These are phyloP conservation scores for Drechslera avenae DNA, from an alignment of 2,329 filamentous ascomycete species.

Conservation along the genomic window DNA sequence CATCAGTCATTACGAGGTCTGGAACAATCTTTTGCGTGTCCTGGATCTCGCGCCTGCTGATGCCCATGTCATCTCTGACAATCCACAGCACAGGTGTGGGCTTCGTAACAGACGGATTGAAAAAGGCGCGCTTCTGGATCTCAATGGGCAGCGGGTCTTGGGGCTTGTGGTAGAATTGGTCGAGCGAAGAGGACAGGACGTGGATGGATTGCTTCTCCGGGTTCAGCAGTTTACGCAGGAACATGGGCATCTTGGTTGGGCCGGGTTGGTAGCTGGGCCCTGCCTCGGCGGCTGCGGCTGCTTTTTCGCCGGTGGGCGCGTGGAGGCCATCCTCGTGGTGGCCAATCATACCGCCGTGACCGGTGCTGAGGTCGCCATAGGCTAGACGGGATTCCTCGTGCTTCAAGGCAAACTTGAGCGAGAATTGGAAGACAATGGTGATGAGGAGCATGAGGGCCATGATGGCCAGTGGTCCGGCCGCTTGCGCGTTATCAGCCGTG, in stretches of 20 bases:
- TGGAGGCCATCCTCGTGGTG: slow-evolving; percentile 32
- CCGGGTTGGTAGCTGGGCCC: slow-evolving; percentile 21
- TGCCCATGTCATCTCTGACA: slow-evolving; percentile 51
- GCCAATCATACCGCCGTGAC: slow-evolving; percentile 20
- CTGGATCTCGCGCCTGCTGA: slow-evolving; percentile 50
- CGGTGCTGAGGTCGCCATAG: slow-evolving; percentile 31
- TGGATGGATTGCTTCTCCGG: slow-evolving; percentile 41
- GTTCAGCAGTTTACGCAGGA: slow-evolving; percentile 41
- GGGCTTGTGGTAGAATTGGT: slow-evolving; percentile 40
- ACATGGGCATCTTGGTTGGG: slow-evolving; percentile 38
- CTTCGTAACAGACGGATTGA: slow-evolving; percentile 52
- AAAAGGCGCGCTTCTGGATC: slow-evolving; percentile 50
- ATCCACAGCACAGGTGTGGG: slow-evolving; percentile 55
- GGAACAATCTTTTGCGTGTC: slow-evolving; percentile 48
- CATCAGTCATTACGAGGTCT: slow-evolving; percentile 51
- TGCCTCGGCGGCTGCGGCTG: background rate
- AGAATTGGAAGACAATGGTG: slow-evolving; percentile 51
- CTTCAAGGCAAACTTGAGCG: slow-evolving; percentile 40
- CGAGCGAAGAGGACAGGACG: slow-evolving; percentile 37
- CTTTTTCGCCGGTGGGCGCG: slow-evolving; percentile 15
- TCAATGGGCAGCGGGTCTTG: slow-evolving; percentile 41
- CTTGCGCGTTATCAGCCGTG: slow-evolving; percentile 40
- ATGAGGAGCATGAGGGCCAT: slow-evolving; percentile 50
- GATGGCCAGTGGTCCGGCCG: slow-evolving; percentile 50
- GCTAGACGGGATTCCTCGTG: slow-evolving; percentile 39